Evolutionary conservation across 2,329 filamentous ascomycete genomes (phyloP).

Genomic region (Scedosporium aurantiacum): DNA sequence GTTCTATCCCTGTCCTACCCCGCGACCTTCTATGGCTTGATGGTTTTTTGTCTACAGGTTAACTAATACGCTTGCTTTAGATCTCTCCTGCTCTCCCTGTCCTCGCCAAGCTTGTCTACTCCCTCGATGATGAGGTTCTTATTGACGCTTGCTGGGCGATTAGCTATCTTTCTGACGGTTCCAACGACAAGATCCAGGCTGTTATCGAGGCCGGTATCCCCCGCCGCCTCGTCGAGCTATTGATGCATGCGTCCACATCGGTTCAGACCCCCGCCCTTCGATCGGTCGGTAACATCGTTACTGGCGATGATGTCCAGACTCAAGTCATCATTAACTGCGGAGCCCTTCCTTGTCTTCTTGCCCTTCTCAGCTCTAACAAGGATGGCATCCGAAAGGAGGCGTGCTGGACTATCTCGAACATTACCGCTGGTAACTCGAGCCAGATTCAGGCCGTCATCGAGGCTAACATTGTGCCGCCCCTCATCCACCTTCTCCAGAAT

Average conservation of each 20-base stretch:
- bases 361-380: constrained; percentile 90
- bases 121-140: constrained; percentile 91
- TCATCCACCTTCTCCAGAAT: constrained; percentile 92
- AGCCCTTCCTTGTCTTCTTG: constrained; percentile 81
- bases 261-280: constrained; percentile 95
- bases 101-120: constrained; percentile 94
- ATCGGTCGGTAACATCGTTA: constrained; percentile 97
- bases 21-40: too few species aligned
- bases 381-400: constrained; percentile 98
- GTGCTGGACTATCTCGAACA: constrained; percentile 99
- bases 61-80: constrained; percentile 33
- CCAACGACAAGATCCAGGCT: constrained; percentile 98
- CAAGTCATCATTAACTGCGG: constrained; percentile 99
- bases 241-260: constrained; percentile 97
- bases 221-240: constrained; percentile 85
- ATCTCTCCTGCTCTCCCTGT: constrained; percentile 92
- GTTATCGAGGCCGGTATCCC: constrained; percentile 98
- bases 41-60: constrained; percentile 4
- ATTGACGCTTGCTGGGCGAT: constrained; percentile 99
- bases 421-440: constrained; percentile 93
- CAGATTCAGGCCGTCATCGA: constrained; percentile 97
- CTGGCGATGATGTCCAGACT: constrained; percentile 95
- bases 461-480: constrained; percentile 88
- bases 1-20: constrained; percentile 20
- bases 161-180: constrained; percentile 93